These are phyloP conservation scores for Arthroderma sp. DNA, from an alignment of 2,329 filamentous ascomycete species.

Conservation along the genomic window DNA sequence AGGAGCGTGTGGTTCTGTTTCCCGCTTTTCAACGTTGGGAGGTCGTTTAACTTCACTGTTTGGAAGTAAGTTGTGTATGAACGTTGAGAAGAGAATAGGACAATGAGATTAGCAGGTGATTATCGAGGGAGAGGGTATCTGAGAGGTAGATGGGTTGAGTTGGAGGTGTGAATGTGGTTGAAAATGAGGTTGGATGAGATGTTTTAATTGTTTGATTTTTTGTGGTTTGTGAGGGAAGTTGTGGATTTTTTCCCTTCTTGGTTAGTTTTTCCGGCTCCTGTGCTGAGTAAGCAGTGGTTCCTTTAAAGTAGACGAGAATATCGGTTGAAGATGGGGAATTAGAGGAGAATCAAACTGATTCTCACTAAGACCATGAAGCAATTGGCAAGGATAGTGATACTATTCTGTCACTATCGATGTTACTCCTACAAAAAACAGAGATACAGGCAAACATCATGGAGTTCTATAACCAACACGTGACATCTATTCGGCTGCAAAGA, in stretches of 20 bases:
- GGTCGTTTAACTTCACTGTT: too few relatives aligned
- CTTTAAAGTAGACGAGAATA: not conserved
- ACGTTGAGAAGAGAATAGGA: not conserved
- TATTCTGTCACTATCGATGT: too few relatives aligned
- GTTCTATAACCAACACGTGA: not conserved
- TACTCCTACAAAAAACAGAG: too few relatives aligned
- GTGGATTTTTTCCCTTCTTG: not conserved
- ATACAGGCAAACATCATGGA: too few relatives aligned
- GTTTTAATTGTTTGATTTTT: not conserved
- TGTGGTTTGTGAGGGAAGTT: not conserved
- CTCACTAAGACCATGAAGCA: too few relatives aligned
- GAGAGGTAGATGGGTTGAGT: not conserved
- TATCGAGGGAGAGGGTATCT: not conserved
- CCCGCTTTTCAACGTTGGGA: too few relatives aligned
- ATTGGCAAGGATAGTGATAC: too few relatives aligned
- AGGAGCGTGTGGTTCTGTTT: not conserved
- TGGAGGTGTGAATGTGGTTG: not conserved
- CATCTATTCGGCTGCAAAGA: not conserved
- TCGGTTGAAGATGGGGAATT: not conserved
- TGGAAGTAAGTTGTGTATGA: not conserved
- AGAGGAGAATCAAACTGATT: too few relatives aligned
- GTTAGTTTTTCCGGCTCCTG: not conserved
- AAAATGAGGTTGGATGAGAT: not conserved
- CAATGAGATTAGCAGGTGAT: too few relatives aligned
- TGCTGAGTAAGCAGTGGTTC: not conserved